phyloP scores from a whole-genome alignment of 2,329 filamentous ascomycete species.

The Talaromyces islandicus region DNA sequence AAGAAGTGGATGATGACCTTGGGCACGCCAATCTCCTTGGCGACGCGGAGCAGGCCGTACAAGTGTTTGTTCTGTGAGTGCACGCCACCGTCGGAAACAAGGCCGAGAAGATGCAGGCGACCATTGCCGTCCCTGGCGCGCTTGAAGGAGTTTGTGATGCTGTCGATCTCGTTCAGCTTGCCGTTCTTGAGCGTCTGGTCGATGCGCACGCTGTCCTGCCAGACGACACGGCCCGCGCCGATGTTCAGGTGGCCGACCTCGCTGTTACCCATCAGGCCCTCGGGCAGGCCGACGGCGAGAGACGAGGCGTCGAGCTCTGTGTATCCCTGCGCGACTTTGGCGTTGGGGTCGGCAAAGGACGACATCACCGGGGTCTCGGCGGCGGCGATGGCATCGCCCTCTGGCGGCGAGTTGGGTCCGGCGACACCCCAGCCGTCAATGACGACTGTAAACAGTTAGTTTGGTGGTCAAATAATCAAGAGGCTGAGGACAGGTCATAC shows the following conservation, averaged over 20 bases:
- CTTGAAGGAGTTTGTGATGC: conserved; percentile 71
- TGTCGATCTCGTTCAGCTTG: conserved; percentile 68
- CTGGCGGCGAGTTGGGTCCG: conserved; percentile 68
- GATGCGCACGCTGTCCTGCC: conserved; percentile 97
- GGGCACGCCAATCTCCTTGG: conserved; percentile 80
- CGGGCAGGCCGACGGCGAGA: conserved; percentile 87
- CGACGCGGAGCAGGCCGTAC: conserved; percentile 77
- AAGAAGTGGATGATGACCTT: conserved; percentile 99
- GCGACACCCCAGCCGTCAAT: conserved; percentile 98
- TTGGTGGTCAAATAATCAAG: conserved; percentile 8
- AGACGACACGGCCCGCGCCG: conserved; percentile 92
- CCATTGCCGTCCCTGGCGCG: conserved; percentile 82
- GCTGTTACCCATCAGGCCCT: conserved; percentile 97
- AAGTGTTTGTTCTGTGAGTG: conserved; percentile 95
- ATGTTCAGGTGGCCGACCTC: conserved; percentile 99
- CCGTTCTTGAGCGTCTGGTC: conserved; percentile 85
- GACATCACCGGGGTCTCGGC: conserved; percentile 96
- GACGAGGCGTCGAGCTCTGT: conserved; percentile 94
- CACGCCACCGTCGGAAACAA: conserved; percentile 93
- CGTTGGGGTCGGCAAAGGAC: conserved; percentile 60
- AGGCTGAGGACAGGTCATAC: conserved; percentile 40
- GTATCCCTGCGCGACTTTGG: conserved; percentile 74
- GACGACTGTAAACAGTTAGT: conserved; percentile 60
- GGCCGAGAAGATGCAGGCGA: conserved; percentile 82
- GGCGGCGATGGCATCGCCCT: conserved; percentile 92